These are phyloP conservation scores for Ceratobasidium sp. DNA, from an alignment of 1,284 basidiomycete species.

Conservation along the genomic window DNA sequence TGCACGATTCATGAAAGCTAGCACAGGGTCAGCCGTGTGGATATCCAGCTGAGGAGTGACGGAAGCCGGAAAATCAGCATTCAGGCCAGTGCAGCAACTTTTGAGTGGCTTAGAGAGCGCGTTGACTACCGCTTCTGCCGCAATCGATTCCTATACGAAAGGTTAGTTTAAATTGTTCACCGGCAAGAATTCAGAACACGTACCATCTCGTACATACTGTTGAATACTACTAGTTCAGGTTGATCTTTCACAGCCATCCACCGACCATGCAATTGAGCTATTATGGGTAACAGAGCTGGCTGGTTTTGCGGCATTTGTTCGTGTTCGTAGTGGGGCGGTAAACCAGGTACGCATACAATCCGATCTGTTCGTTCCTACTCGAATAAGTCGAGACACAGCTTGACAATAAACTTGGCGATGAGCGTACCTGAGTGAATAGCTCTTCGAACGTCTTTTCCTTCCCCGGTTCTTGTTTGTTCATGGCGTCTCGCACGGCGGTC, in stretches of 20 bases:
- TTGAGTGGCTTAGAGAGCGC: conserved; percentile 8
- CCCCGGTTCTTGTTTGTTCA: neutral
- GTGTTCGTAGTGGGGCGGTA: conserved; percentile 22
- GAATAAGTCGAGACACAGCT: too few relatives aligned
- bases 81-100: conserved; percentile 3
- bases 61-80: neutral
- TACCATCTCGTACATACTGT: conserved; percentile 15
- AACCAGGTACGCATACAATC: conserved; percentile 16
- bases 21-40: neutral
- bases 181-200: neutral
- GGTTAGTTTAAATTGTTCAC: neutral
- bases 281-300: neutral
- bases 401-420: neutral
- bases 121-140: neutral
- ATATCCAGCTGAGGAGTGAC: neutral
- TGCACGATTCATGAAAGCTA: conserved; percentile 22
- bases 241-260: neutral
- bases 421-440: neutral
- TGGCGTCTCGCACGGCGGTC: neutral
- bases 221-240: neutral
- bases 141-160: conserved; percentile 4
- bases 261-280: neutral
- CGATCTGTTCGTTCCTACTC: conserved; percentile 15
- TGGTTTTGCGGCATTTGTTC: conserved; percentile 30
- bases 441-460: neutral